Evolutionary conservation across 768 basidiomycete species (phyloP).

Genomic region (Hericium erinaceus): DNA sequence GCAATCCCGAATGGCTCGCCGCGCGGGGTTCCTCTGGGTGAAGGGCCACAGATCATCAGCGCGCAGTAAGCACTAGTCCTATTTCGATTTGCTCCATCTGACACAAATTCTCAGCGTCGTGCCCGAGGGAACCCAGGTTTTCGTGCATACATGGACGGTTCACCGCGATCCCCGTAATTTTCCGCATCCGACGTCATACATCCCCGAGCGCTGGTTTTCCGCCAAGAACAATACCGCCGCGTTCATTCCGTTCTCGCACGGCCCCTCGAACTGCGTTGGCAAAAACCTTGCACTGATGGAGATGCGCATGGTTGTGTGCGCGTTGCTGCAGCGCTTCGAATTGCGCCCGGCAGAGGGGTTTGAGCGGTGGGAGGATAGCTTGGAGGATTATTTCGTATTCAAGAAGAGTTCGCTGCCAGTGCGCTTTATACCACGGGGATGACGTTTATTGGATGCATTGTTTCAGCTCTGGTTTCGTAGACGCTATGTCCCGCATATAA

Average conservation of each 20-base stretch:
- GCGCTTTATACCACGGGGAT: too few relatives aligned
- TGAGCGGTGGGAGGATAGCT: not conserved
- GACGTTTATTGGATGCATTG: too few relatives aligned
- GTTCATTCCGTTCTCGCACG: slow-evolving; percentile 12
- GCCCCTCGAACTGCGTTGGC: slow-evolving; percentile 15
- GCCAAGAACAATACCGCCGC: not conserved
- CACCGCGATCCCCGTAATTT: slow-evolving; percentile 15
- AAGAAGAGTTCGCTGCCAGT: too few relatives aligned
- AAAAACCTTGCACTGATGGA: slow-evolving; percentile 13
- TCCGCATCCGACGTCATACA: slow-evolving; percentile 6
- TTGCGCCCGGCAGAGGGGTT: not conserved
- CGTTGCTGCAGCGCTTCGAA: slow-evolving; percentile 10
- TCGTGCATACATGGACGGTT: slow-evolving; percentile 8
- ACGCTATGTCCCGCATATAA: too few relatives aligned
- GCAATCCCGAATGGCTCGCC: not conserved
- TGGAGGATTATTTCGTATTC: not conserved
- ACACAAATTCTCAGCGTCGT: slow-evolving; percentile 2
- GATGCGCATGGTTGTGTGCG: slow-evolving; percentile 1
- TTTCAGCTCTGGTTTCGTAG: too few relatives aligned
- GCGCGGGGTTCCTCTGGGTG: not conserved
- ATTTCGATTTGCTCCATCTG: not conserved
- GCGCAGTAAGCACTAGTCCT: not conserved
- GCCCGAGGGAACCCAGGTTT: slow-evolving; percentile 12
- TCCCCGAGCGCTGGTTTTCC: slow-evolving; percentile 13
- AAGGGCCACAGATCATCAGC: not conserved